These are phyloP conservation scores for Platismatia glauca DNA, from an alignment of 495 filamentous ascomycete genomes.

Conservation along the genomic window DNA sequence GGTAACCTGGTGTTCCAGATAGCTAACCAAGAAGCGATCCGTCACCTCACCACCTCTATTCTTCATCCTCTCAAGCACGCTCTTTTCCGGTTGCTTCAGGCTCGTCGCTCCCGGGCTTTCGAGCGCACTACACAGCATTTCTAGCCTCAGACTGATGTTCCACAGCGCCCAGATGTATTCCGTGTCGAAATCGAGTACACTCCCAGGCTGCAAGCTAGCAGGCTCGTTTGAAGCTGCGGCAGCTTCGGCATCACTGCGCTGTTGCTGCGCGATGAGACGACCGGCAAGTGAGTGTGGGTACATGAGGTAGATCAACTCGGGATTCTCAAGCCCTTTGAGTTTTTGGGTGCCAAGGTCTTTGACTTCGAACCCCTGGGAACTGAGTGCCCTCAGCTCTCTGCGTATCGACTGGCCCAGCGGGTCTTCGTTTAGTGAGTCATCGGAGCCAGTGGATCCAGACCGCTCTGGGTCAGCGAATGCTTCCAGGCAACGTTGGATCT, in stretches of 20 bases:
- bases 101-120: conserved; percentile 51
- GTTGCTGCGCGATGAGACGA: conserved; percentile 56
- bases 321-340: conserved; percentile 94
- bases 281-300: conserved; percentile 85
- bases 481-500: conserved; percentile 86
- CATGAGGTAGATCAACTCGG: conserved; percentile 87
- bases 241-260: conserved; percentile 36
- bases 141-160: conserved; percentile 78
- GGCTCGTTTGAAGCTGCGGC: conserved; percentile 30
- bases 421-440: conserved; percentile 64
- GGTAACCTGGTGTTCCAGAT: conserved; percentile 89
- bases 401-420: conserved; percentile 62
- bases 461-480: conserved; percentile 72
- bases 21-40: conserved; percentile 72
- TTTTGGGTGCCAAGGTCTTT: conserved; percentile 91
- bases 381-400: conserved; percentile 76
- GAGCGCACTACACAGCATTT: conserved; percentile 82
- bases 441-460: conserved; percentile 55
- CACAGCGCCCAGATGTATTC: conserved; percentile 82
- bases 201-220: conserved; percentile 40
- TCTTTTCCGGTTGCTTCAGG: conserved; percentile 66
- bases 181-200: conserved; percentile 59
- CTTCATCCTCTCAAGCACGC: conserved; percentile 75
- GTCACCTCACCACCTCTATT: conserved; percentile 76
- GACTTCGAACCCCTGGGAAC: conserved; percentile 89